Conservation (phyloP, 106 monocot species). For the Apostasia ramifera region DNA sequence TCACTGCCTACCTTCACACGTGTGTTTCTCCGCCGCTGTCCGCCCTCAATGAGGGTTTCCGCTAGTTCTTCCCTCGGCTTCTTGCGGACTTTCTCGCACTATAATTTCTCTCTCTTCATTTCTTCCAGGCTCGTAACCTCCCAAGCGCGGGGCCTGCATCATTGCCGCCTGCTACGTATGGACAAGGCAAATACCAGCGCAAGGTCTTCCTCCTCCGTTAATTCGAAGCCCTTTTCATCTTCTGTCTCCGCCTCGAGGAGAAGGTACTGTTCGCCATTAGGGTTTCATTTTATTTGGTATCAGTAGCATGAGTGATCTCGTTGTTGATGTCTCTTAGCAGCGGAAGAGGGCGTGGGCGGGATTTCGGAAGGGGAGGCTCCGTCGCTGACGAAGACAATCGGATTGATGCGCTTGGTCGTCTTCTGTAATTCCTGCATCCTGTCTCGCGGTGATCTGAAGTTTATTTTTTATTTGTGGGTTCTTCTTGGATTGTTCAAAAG, state of each 20-base stretch:
- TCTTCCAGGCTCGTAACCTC: neutral
- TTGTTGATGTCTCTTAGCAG: conserved; percentile 5
- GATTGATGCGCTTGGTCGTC: conserved; percentile 60
- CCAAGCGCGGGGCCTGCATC: neutral
- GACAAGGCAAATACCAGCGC: neutral
- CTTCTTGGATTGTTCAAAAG: neutral
- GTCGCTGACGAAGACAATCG: conserved; percentile 13
- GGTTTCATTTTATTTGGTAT: neutral
- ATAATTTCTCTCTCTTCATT: neutral
- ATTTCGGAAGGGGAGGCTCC: conserved; percentile 12
- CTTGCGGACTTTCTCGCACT: neutral
- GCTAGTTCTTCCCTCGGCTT: neutral
- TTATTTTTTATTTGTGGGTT: neutral
- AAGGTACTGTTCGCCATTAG: conserved; percentile 7
- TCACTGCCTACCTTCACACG: too few species aligned
- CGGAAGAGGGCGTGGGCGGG: conserved; percentile 24
- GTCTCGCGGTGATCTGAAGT: neutral
- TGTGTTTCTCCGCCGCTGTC: too few species aligned
- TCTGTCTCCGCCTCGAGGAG: conserved; percentile 15
- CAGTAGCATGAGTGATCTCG: neutral
- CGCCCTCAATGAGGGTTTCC: neutral
- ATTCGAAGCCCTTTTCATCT: conserved; percentile 19
- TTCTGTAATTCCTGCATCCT: conserved; percentile 28
- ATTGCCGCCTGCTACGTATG: conserved; percentile 12
- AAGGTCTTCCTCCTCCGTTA: neutral